Evolutionary conservation across 306 rosid genomes (phyloP).

Genomic region (Rosa chinensis): DNA sequence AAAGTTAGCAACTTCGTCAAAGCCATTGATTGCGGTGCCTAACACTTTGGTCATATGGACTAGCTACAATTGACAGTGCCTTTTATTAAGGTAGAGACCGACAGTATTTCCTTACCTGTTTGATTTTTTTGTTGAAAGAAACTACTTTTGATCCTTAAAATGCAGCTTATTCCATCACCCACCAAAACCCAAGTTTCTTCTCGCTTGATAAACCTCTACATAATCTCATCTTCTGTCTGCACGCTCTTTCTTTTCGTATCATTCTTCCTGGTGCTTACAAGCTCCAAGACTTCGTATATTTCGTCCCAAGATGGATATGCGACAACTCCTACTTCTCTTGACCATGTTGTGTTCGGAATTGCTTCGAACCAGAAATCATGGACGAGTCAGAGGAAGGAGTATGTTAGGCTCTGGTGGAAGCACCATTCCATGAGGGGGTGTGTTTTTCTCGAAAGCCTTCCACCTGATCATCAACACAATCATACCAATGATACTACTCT

Average conservation of each 20-base stretch:
- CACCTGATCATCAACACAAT: conserved; percentile 22
- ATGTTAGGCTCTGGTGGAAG: conserved; percentile 69
- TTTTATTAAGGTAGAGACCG: neutral
- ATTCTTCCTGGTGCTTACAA: conserved; percentile 33
- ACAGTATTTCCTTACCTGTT: neutral
- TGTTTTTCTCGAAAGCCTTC: conserved; percentile 59
- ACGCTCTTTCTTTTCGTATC: conserved; percentile 51
- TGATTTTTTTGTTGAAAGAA: neutral
- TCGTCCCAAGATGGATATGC: conserved; percentile 31
- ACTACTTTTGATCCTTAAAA: conserved; percentile 22
- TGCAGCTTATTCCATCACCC: conserved; percentile 48
- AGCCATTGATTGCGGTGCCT: conserved; percentile 40
- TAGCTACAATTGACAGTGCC: neutral
- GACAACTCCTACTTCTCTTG: conserved; percentile 48
- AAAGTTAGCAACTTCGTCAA: conserved; percentile 20
- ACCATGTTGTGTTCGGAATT: conserved; percentile 81
- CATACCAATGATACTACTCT: conserved; percentile 40
- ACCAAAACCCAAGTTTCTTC: conserved; percentile 39
- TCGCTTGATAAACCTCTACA: conserved; percentile 34
- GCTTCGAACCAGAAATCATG: conserved; percentile 63
- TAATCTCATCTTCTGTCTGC: conserved; percentile 55
- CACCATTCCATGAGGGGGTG: conserved; percentile 62
- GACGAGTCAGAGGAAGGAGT: conserved; percentile 56
- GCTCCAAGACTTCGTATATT: conserved; percentile 19
- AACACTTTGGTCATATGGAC: neutral